Base-by-base conservation (phyloP, 2,329 filamentous ascomycete genomes). In the Juglanconis oblonga region DNA sequence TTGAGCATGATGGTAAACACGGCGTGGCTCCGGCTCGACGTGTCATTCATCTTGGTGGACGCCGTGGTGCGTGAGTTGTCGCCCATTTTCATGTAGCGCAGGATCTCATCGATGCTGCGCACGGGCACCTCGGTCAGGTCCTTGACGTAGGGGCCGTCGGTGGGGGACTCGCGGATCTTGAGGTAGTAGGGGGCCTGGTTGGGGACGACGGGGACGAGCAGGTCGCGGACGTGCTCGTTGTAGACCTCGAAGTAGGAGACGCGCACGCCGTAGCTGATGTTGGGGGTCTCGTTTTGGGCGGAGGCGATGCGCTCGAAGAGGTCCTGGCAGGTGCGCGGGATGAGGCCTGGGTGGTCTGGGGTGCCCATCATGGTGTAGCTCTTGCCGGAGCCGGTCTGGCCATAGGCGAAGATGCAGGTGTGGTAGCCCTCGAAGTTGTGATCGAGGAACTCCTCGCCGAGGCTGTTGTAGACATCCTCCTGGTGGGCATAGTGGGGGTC, bases 351-450 rank as follows among this genome's bases (percentile, higher is more conserved):
- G 66, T 96, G 86, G 35, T 95, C 90, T 5, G 88, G 81, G 1
- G 83, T 87, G 48, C 95, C 95, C 95, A 99, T 99, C 87, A 90
- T 99, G 47, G 95, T 97, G 77, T 98, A 99, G 72, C 91, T 96
- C 79, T 99, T 99, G 55, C 95, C 95, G 0, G 93, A 96, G 31
- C 95, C 95, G 0, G 95, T 99, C 79, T 99, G 95, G 10, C 95
- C 95, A 70, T 99, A 98, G 62, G 95, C 95, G 72, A 99, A 98
- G 67, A 99, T 99, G 74, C 95, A 99, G 0, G 95, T 99, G 76
- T 99, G 94, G 78, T 99, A 99, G 65, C 95, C 95, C 72, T 97
- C 93, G 69, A 99, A 99, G 77, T 99, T 99, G 82, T 99, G 95
- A 74, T 99, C 95, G 64, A 99, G 83, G 67, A 99, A 98, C 71